Conservation (phyloP, 192 early-diverging fungal genomes). For the Coemansia sp. region DNA sequence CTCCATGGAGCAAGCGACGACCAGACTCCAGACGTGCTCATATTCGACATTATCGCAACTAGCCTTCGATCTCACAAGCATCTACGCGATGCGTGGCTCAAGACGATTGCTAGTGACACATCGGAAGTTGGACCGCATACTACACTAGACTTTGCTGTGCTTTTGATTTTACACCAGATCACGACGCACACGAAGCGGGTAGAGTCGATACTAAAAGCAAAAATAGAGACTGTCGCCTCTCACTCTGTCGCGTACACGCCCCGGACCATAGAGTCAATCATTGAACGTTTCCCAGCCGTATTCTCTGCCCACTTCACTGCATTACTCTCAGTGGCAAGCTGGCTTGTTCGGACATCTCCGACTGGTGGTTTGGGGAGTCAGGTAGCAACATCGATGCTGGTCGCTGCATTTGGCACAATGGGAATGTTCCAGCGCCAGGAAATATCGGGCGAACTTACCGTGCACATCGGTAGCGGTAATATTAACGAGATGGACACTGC, state of each 20-base stretch:
- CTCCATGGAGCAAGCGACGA: neutral
- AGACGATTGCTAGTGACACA: constrained; percentile 53
- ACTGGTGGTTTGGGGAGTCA: constrained; percentile 52
- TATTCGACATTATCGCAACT: constrained; percentile 64
- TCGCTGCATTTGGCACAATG: constrained; percentile 39
- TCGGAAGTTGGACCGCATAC: constrained; percentile 47
- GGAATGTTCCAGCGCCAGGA: constrained; percentile 76
- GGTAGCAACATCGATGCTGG: constrained; percentile 25
- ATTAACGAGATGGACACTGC: constrained; percentile 65
- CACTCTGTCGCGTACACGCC: constrained; percentile 30
- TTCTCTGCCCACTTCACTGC: constrained; percentile 40
- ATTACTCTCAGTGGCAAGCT: constrained; percentile 62
- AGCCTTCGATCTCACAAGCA: constrained; percentile 68
- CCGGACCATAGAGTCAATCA: constrained; percentile 10
- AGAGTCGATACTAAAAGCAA: constrained; percentile 21
- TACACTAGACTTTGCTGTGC: constrained; percentile 48
- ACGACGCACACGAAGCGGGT: constrained; percentile 38
- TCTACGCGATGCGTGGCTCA: constrained; percentile 70
- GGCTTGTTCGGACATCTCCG: constrained; percentile 53
- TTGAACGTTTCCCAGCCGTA: constrained; percentile 23
- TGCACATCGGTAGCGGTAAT: constrained; percentile 75
- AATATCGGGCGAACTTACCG: constrained; percentile 72
- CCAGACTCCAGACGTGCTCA: constrained; percentile 44
- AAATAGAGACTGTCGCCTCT: constrained; percentile 24
- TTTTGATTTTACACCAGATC: constrained; percentile 45